Conservation (phyloP, 2,329 filamentous ascomycete genomes). For the Exophiala oligosperma region DNA sequence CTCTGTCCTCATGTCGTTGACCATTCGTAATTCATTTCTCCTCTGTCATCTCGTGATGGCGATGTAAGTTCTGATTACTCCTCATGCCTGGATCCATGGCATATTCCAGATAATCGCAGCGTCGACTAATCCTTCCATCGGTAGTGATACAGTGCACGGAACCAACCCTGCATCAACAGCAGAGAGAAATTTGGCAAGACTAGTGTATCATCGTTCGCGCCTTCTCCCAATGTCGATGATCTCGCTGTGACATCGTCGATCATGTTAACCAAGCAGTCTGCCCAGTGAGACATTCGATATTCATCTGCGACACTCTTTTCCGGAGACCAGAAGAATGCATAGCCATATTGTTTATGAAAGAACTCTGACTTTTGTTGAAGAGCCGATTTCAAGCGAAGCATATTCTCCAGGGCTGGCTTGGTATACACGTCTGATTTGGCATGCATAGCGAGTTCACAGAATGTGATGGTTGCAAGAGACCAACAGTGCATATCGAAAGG, state of each 20-base stretch:
- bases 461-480: slow-evolving; percentile 18
- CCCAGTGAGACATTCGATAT: slow-evolving; percentile 19
- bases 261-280: slow-evolving; percentile 21
- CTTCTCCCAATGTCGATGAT: neutral
- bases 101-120: neutral
- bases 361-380: slow-evolving; percentile 18
- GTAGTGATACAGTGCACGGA: neutral
- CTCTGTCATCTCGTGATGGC: too few species aligned
- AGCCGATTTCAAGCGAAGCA: slow-evolving; percentile 1
- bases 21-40: too few species aligned
- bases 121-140: neutral
- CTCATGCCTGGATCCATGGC: too few species aligned
- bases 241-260: slow-evolving; percentile 15
- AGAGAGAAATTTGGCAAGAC: neutral
- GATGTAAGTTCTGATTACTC: too few species aligned
- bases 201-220: neutral
- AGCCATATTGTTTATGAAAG: slow-evolving; percentile 16
- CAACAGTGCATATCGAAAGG: slow-evolving; percentile 20
- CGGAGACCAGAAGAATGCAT: slow-evolving; percentile 15
- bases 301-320: neutral
- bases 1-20: too few species aligned
- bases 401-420: slow-evolving; percentile 5
- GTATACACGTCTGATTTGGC: neutral
- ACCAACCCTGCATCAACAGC: neutral
- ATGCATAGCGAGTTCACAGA: slow-evolving; percentile 14